Base-by-base conservation (phyloP, 2,329 filamentous ascomycete genomes). In the Sporothrix euskadiensis region DNA sequence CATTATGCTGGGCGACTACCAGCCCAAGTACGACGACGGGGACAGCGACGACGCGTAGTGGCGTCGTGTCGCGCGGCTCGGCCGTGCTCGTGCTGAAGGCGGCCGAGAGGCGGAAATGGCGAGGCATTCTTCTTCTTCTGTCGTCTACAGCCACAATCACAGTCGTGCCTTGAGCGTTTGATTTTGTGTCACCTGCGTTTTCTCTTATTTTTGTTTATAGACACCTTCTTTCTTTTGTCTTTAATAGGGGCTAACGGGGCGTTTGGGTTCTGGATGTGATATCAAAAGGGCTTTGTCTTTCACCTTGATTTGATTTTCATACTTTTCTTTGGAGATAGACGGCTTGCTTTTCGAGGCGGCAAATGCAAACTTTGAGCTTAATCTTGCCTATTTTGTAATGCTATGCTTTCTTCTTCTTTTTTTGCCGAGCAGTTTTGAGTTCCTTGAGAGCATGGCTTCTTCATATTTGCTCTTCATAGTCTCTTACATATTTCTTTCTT, bases 1-100 rank as follows among this genome's bases (percentile, higher is more conserved):
- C 79, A 89, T 97, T 71, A 83, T 95, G 69, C 85, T 97, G 47
- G 91, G 90, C 14, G 91, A 95, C 78, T 92, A 90, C 79, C 87
- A 86, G 76, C 88, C 87, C 75, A 92, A 91, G 79, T 82, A 84
- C 73, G 88, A 87, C 78, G 89, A 83, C 76, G 80, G 82, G 19
- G 74, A 78, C 44, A 61, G 71, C 47, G 72, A 73, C 44, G 61
- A 65, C 22, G 57, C 49, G 44, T 71, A 71, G 66, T 19, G 19
- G 57, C 61, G 61, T 47, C 61, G 61, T 47, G 19, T 47, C 39
- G 39, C 14, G 9, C 39, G 61, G 12, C 52, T 56, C 14, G n/a
- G n/a, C 30, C 9, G 30, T 26, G 26, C 26, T 8, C 35, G 35
- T 49, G 44, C 44, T 16, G 6, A 49, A 9, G 22, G 61, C 10